Conservation (phyloP, 2,329 filamentous ascomycete species). For the Arachnomyces sp. region DNA sequence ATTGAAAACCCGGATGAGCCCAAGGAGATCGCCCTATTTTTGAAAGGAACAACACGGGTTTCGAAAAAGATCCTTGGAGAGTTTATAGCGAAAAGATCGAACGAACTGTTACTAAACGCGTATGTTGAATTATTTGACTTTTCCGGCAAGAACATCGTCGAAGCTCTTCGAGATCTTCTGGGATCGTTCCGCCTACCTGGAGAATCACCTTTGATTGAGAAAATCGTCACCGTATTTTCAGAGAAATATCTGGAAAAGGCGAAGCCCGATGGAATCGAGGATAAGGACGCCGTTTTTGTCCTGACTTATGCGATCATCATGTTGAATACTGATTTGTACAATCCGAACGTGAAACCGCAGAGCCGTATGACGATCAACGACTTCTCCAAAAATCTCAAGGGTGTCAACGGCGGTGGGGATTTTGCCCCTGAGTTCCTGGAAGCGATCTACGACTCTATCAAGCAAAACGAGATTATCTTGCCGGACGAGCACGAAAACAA, state of each 20-base stretch:
- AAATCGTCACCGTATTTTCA: conserved; percentile 79
- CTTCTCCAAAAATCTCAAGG: conserved; percentile 82
- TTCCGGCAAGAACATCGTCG: conserved; percentile 73
- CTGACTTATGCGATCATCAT: conserved; percentile 95
- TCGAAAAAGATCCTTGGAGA: conserved; percentile 90
- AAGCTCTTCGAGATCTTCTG: conserved; percentile 77
- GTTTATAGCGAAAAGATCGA: conserved; percentile 82
- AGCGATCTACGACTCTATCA: conserved; percentile 84
- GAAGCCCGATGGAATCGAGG: conserved; percentile 64
- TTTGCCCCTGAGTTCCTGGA: conserved; percentile 77
- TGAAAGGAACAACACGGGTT: conserved; percentile 77
- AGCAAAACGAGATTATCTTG: conserved; percentile 86
- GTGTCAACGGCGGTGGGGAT: conserved; percentile 76
- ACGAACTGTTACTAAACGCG: conserved; percentile 72
- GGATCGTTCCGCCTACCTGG: conserved; percentile 90
- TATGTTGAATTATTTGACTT: conserved; percentile 90
- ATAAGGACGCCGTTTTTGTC: conserved; percentile 82
- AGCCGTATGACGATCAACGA: conserved; percentile 78
- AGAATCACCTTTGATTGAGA: conserved; percentile 84
- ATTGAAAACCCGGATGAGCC: conserved; percentile 69
- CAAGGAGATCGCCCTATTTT: conserved; percentile 70
- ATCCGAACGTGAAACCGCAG: conserved; percentile 67
- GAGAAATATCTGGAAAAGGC: conserved; percentile 70
- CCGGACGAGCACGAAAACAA: conserved; percentile 96
- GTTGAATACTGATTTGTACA: conserved; percentile 95